Evolutionary conservation across 169 alveolate genomes (phyloP).

Genomic region (Plasmodium coatneyi): DNA sequence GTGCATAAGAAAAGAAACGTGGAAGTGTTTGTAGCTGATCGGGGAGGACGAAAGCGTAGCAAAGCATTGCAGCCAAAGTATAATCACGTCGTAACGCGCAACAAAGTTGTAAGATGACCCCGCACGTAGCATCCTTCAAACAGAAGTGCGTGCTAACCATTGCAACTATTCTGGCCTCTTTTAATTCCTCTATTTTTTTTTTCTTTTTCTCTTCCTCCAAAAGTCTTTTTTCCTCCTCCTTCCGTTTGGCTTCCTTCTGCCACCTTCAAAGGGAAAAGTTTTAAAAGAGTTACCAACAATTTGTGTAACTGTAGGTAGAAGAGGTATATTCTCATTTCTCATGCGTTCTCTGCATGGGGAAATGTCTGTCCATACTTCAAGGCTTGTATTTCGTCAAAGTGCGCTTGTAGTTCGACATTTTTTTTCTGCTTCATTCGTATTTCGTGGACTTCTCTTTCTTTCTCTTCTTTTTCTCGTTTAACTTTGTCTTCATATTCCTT

Average conservation of each 20-base stretch:
- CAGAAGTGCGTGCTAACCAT: constrained; percentile 26
- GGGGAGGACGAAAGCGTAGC: neutral
- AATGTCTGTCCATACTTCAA: constrained; percentile 22
- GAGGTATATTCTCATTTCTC: neutral
- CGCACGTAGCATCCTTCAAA: neutral
- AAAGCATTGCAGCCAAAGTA: neutral
- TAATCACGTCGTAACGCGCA: neutral
- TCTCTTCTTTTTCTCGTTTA: constrained; percentile 57
- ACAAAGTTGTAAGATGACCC: neutral
- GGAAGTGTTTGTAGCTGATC: neutral
- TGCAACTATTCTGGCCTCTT: constrained; percentile 45
- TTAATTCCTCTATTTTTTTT: constrained; percentile 59
- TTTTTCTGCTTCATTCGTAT: constrained; percentile 71
- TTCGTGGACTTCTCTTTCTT: constrained; percentile 63
- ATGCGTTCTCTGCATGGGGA: neutral
- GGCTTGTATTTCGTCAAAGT: constrained; percentile 71
- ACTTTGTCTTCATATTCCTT: constrained; percentile 66
- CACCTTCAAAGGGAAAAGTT: constrained; percentile 43
- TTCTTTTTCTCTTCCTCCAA: constrained; percentile 57
- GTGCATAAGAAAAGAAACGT: neutral
- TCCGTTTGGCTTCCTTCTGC: constrained; percentile 48
- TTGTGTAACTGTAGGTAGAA: neutral
- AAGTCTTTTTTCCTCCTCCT: constrained; percentile 44
- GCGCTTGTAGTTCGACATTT: constrained; percentile 56
- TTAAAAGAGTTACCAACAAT: neutral